Base-by-base conservation (phyloP, 306 rosid genomes). In the Inga leiocalycina region DNA sequence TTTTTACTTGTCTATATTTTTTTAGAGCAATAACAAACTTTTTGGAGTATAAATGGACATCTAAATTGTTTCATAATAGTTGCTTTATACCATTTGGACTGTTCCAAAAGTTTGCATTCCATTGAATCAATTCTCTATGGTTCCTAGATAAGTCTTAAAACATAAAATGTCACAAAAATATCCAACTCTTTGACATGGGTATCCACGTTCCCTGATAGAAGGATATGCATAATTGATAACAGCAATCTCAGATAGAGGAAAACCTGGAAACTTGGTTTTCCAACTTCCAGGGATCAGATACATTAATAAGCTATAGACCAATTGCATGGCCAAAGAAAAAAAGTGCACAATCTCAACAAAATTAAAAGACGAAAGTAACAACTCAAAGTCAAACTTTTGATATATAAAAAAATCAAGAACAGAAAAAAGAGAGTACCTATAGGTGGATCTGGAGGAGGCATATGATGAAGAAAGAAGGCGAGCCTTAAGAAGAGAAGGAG, bases 371-470 rank as follows among this genome's bases (percentile, higher is more conserved):
- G 4, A 32, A 20, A 71, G 24, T 61, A 27, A 48, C 51, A 6
- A 46, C 7, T 10, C 22, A 75, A 61, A 39, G 24, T 22, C 24
- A 75, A 35, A 16, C 70, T 37, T 59, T 70, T 17, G 48, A 30
- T 39, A 32, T 6, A 14, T 7, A 19, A 37, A 8, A 2, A 79
- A 24, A 56, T 19, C 51, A 49, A 51, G 17, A 69, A 34, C 15
- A 37, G 82, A 44, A 77, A 56, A 74, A 35, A 13, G 65, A n/a
- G 24, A 10, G 44, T 89, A 92, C 99, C 95, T 83, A 27, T 83
- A 75, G 39, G 88, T 54, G 87, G 91, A 92, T 89, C 98, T 82
- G 89, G 90, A n/a, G 78, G 92, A 67, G 24, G 88, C 84, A 46
- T 83, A 78, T 34, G 88, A 84, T 20, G 76, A 77, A 24, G 88